Evolutionary conservation across 2,329 filamentous ascomycete genomes (phyloP), one percentile per base, ranked within the genome.

Genomic region (Nannizziopsis arthrosporioides): DNA sequence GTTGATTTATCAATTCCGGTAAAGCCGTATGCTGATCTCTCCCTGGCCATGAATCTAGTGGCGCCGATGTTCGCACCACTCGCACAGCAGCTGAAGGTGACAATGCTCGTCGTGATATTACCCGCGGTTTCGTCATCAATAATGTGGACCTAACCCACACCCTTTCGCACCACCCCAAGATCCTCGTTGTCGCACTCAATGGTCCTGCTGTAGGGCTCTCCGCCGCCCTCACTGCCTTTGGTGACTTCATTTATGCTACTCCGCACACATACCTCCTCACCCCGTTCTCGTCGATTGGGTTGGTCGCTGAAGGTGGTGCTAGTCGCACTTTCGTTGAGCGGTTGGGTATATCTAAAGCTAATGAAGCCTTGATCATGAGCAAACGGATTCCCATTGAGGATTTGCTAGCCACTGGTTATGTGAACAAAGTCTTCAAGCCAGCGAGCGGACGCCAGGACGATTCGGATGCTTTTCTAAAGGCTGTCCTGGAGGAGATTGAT

Each of bases 161-260:
- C 57, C 94, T 96, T 72, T 89, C 92, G 72, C 82, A 81, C 11
- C 92, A 96, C 69, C 85, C 88, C 58, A 95, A 96, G 71, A 84
- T 96, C 67, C 84, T 96, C 18, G 77, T 96, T 51, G 82, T 82
- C 0, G 92, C 86, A 0, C 81, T 96, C 55, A 96, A 96, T 69
- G 92, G 90, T 2, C 92, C 92, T 5, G 88, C 81, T 9, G 76
- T 98, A 46, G 92, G 92, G 5, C 81, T 96, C 30, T 85, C 84
- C 1, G 92, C 90, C 0, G 89, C 90, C 0, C 69, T 96, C 0
- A 72, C 87, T 50, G 82, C 81, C 22, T 84, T 86, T 64, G 85
- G 85, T 18, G 92, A 96, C 72, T 96, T 96, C 71, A 78, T 96
- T 64, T 96, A 96, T 73, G 81, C 78, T 61, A 75, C 83, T 0